These are phyloP conservation scores for Synchytrium microbalum DNA, from an alignment of 371 early-diverging fungal genomes.

Conservation along the genomic window DNA sequence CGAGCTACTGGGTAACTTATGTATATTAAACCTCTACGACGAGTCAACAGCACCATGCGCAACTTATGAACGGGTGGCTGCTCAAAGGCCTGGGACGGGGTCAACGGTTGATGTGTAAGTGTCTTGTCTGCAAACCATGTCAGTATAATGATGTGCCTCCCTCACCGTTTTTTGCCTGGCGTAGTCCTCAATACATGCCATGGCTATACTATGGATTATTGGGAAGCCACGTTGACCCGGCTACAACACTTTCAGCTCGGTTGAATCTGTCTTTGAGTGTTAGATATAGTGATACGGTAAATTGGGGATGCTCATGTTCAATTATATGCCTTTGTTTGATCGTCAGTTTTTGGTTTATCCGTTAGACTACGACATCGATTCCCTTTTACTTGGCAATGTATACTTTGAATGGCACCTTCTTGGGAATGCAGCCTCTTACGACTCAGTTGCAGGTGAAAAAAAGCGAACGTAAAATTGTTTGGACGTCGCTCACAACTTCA, in stretches of 20 bases:
- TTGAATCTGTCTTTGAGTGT: background rate
- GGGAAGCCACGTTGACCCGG: conserved; percentile 6
- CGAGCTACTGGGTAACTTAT: conserved; percentile 33
- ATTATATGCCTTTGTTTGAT: background rate
- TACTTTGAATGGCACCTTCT: conserved; percentile 34
- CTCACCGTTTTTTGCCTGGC: background rate
- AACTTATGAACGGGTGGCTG: conserved; percentile 16
- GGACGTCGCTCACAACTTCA: background rate
- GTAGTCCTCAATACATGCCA: conserved; percentile 29
- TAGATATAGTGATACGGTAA: background rate
- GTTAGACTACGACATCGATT: background rate
- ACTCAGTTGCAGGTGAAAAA: conserved; percentile 25
- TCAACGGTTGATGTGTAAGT: background rate
- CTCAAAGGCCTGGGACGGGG: background rate
- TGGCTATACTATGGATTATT: conserved; percentile 34
- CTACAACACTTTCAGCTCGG: background rate
- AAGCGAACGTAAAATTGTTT: background rate
- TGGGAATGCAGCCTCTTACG: conserved; percentile 33
- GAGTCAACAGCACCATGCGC: conserved; percentile 21
- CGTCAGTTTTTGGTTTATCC: no score
- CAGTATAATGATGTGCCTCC: background rate
- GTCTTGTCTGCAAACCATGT: background rate
- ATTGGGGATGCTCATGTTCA: background rate
- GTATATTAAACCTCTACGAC: conserved; percentile 34
- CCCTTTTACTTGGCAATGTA: conserved; percentile 32